Percentiles rank a stretch among this genome's conserved stretches.
Conservation (phyloP, 2,329 filamentous ascomycete genomes). For the Alternaria infectoria region DNA sequence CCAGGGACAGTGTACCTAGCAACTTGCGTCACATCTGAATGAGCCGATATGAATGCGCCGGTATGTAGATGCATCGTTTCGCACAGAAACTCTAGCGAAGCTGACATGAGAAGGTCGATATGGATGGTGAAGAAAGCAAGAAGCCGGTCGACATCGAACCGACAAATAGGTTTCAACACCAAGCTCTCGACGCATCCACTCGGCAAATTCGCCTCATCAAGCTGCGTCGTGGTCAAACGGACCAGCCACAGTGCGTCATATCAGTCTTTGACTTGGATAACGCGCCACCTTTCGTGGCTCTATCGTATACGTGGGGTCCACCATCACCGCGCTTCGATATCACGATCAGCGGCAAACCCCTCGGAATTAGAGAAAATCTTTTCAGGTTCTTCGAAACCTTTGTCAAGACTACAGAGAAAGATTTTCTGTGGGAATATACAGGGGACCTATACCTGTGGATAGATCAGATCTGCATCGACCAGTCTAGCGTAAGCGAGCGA, state of each 20-base stretch:
- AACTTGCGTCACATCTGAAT: neutral
- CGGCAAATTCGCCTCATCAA: neutral
- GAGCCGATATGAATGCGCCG: neutral
- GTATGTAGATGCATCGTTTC: neutral
- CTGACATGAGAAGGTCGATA: neutral
- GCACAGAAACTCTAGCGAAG: too few relatives aligned
- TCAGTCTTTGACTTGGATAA: neutral
- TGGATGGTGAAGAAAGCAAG: neutral
- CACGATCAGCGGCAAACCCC: neutral
- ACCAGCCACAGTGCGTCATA: neutral
- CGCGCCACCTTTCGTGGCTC: neutral
- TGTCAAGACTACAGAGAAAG: accelerated
- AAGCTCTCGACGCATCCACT: neutral
- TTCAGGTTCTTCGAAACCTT: neutral
- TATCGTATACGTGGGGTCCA: neutral
- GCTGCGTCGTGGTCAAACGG: neutral
- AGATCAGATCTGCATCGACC: neutral
- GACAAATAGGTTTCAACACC: neutral
- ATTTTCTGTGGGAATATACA: too few relatives aligned
- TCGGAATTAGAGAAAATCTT: neutral
- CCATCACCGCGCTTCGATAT: neutral
- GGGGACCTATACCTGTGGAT: neutral
- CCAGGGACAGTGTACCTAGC: too few relatives aligned
- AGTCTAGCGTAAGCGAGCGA: neutral
- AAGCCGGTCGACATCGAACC: neutral